These are phyloP conservation scores for Notholithocarpus densiflorus DNA, from an alignment of 306 rosid species.

Conservation along the genomic window DNA sequence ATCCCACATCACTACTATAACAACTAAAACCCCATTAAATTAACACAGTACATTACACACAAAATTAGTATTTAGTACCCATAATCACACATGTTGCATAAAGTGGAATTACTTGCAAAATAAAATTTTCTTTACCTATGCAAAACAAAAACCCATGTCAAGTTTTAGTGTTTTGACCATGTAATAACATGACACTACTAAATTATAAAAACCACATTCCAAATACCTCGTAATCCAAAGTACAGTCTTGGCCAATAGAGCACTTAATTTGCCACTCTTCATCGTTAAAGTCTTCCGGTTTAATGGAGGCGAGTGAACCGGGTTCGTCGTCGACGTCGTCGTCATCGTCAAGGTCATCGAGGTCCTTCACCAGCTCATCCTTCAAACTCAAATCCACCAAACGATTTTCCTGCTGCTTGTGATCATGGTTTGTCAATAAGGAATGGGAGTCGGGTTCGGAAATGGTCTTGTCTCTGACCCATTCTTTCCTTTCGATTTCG, in stretches of 20 bases:
- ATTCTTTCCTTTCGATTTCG: conserved; percentile 48
- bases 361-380: conserved; percentile 41
- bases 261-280: conserved; percentile 82
- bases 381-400: conserved; percentile 6
- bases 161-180: too few relatives aligned
- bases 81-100: too few relatives aligned
- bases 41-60: too few relatives aligned
- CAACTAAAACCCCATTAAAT: background rate
- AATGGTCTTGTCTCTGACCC: conserved; percentile 39
- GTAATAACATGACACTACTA: too few relatives aligned
- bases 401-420: background rate
- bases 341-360: conserved; percentile 42
- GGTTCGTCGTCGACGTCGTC: conserved; percentile 27
- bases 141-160: too few relatives aligned
- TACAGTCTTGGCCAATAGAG: conserved; percentile 74
- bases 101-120: too few relatives aligned
- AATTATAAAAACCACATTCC: background rate
- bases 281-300: conserved; percentile 68
- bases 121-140: too few relatives aligned
- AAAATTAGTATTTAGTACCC: too few relatives aligned
- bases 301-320: conserved; percentile 19
- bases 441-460: conserved; percentile 35
- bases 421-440: background rate
- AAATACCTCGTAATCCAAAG: conserved; percentile 81
- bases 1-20: background rate